Percentiles rank a stretch among this genome's conserved stretches.
Evolutionary conservation across 2,329 filamentous ascomycete species (phyloP).

Genomic region (Zymoseptoria ardabiliae): DNA sequence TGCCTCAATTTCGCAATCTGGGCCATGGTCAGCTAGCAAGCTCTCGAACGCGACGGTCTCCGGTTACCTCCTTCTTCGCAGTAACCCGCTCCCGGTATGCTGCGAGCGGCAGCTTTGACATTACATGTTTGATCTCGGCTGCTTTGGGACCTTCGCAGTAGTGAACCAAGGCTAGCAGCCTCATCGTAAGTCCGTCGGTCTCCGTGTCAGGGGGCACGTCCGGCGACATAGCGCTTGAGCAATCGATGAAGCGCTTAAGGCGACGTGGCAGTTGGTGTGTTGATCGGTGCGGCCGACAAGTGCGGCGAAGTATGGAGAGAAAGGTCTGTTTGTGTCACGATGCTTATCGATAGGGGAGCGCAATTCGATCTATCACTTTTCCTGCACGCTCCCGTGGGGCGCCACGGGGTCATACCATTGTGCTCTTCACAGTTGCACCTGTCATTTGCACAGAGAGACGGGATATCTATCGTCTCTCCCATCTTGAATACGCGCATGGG

Average conservation of each 20-base stretch:
- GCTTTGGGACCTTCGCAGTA: slow-evolving; percentile 4
- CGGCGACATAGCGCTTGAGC: too few species aligned
- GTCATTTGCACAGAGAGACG: background rate
- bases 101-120: slow-evolving; percentile 1
- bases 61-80: slow-evolving; percentile 1
- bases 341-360: background rate
- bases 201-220: background rate
- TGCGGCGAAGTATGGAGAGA: background rate
- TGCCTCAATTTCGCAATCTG: background rate
- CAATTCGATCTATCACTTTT: background rate
- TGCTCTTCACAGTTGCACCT: background rate
- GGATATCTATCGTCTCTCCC: background rate
- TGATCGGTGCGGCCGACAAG: too few species aligned
- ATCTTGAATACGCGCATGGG: background rate
- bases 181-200: slow-evolving; percentile 5
- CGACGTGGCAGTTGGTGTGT: background rate
- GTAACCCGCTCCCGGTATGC: slow-evolving; percentile 2
- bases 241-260: background rate
- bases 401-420: background rate
- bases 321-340: background rate
- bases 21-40: background rate
- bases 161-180: slow-evolving; percentile 2
- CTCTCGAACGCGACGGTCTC: background rate
- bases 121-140: background rate
- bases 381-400: background rate